phyloP scores from a whole-genome alignment of 2,329 filamentous ascomycete species.

The Colletotrichum sp. region DNA sequence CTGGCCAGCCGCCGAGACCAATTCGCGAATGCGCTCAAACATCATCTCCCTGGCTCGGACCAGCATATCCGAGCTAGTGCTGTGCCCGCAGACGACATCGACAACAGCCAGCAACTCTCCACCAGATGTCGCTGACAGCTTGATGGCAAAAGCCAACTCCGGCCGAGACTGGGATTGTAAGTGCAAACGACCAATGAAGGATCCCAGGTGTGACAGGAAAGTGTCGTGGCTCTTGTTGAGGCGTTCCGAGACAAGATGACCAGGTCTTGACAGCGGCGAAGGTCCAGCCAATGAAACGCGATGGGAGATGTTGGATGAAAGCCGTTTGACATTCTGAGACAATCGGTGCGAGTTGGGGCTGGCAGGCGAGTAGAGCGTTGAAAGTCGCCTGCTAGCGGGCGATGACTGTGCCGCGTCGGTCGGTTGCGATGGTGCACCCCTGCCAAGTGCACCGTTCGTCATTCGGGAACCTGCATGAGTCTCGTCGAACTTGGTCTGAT shows the following conservation, averaged over 20 bases:
- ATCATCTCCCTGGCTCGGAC: slow-evolving; percentile 75
- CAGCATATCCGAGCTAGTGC: slow-evolving; percentile 70
- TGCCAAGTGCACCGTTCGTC: slow-evolving; percentile 35
- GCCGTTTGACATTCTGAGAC: slow-evolving; percentile 49
- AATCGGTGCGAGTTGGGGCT: slow-evolving; percentile 34
- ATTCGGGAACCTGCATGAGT: slow-evolving; percentile 46
- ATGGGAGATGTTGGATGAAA: slow-evolving; percentile 67
- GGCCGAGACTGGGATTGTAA: slow-evolving; percentile 89
- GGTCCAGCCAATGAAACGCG: slow-evolving; percentile 78
- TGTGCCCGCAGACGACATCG: slow-evolving; percentile 81
- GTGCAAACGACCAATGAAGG: slow-evolving; percentile 89
- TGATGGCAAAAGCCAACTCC: slow-evolving; percentile 81
- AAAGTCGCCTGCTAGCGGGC: slow-evolving; percentile 50
- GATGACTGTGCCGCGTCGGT: slow-evolving; percentile 40
- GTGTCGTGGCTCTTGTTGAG: slow-evolving; percentile 82
- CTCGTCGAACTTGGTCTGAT: slow-evolving; percentile 55
- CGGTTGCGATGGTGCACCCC: slow-evolving; percentile 37
- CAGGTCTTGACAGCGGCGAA: slow-evolving; percentile 64
- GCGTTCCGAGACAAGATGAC: slow-evolving; percentile 82
- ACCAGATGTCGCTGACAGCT: slow-evolving; percentile 83
- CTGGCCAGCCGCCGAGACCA: slow-evolving; percentile 82
- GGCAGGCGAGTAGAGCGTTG: slow-evolving; percentile 42
- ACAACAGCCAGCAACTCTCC: slow-evolving; percentile 80
- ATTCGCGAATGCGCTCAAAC: slow-evolving; percentile 78
- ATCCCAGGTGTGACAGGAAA: slow-evolving; percentile 89